Evolutionary conservation across 1,284 basidiomycete species (phyloP).

Genomic region (Phellopilus nigrolimitatus): DNA sequence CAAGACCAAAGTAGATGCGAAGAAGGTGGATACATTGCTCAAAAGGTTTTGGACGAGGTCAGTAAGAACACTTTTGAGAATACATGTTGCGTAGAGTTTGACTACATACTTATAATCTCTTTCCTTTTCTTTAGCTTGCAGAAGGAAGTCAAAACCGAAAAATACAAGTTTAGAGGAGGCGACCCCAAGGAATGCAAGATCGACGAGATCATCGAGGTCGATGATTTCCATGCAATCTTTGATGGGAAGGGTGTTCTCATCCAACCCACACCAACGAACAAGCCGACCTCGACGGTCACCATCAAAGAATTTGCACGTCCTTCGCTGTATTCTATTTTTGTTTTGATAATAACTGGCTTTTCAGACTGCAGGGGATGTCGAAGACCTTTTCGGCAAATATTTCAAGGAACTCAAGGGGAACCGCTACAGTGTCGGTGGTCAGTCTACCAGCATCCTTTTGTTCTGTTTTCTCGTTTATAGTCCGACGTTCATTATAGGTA

Average conservation of each 20-base stretch:
- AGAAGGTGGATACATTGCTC: slow-evolving; percentile 35
- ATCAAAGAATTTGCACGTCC: slow-evolving; percentile 34
- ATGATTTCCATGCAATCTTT: slow-evolving; percentile 36
- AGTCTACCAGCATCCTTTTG: not conserved
- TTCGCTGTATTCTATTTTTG: not conserved
- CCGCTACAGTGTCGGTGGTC: slow-evolving; percentile 28
- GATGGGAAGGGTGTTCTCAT: slow-evolving; percentile 32
- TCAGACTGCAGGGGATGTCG: slow-evolving; percentile 25
- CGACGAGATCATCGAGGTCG: slow-evolving; percentile 33
- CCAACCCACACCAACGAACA: slow-evolving; percentile 33
- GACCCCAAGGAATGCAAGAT: slow-evolving; percentile 33
- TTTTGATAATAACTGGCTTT: slow-evolving; percentile 6
- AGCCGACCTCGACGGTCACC: slow-evolving; percentile 35
- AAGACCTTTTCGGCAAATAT: slow-evolving; percentile 33
- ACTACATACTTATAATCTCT: slow-evolving; percentile 6
- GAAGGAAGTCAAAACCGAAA: slow-evolving; percentile 39
- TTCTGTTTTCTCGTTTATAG: slow-evolving; percentile 14
- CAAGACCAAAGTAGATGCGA: slow-evolving; percentile 33
- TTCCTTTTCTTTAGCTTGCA: slow-evolving; percentile 29
- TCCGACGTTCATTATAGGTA: slow-evolving; percentile 24
- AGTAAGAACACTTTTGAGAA: too few species aligned
- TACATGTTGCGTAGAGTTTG: slow-evolving; percentile 29
- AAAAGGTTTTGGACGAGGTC: slow-evolving; percentile 32
- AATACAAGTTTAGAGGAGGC: slow-evolving; percentile 37
- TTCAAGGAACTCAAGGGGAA: slow-evolving; percentile 36